These are phyloP conservation scores for Zymoseptoria pseudotritici DNA, from an alignment of 2,329 filamentous ascomycete genomes.

Conservation along the genomic window DNA sequence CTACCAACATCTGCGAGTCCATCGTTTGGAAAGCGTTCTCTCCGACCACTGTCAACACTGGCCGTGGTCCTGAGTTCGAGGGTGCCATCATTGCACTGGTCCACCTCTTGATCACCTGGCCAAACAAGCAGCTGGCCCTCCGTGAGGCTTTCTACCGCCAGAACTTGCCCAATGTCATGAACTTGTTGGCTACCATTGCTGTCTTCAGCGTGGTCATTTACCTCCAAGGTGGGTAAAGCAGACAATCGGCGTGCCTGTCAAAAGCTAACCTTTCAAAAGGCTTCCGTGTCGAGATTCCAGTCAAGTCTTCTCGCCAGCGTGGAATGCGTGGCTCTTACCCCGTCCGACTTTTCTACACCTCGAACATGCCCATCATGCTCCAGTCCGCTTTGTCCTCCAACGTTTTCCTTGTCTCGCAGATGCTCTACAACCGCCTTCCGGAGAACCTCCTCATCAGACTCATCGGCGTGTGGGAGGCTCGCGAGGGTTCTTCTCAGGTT, in stretches of 20 bases:
- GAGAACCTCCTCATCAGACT: slow-evolving; percentile 98
- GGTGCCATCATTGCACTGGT: slow-evolving; percentile 96
- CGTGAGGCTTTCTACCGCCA: slow-evolving; percentile 99
- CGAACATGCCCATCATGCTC: slow-evolving; percentile 99
- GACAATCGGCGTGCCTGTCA: background rate
- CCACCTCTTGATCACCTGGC: slow-evolving; percentile 96
- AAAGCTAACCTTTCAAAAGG: slow-evolving; percentile 56
- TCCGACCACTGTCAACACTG: slow-evolving; percentile 98
- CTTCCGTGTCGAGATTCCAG: slow-evolving; percentile 98
- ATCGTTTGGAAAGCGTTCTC: slow-evolving; percentile 99
- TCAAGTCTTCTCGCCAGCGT: slow-evolving; percentile 98
- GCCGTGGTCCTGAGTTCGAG: slow-evolving; percentile 97
- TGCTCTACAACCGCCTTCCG: slow-evolving; percentile 98
- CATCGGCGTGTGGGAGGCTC: slow-evolving; percentile 96
- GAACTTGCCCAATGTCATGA: slow-evolving; percentile 99
- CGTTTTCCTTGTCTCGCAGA: slow-evolving; percentile 97
- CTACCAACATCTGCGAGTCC: slow-evolving; percentile 99
- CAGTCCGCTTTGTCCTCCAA: slow-evolving; percentile 98
- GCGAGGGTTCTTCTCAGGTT: slow-evolving; percentile 91
- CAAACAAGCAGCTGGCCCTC: slow-evolving; percentile 97
- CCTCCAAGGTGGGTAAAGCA: slow-evolving; percentile 38
- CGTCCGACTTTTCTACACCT: slow-evolving; percentile 98
- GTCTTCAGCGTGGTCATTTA: slow-evolving; percentile 99
- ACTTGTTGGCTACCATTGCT: slow-evolving; percentile 76
- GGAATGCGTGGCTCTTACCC: slow-evolving; percentile 97